Evolutionary conservation across 108 stramenopile genomes (phyloP).

Genomic region (Schizochytrium sp.): DNA sequence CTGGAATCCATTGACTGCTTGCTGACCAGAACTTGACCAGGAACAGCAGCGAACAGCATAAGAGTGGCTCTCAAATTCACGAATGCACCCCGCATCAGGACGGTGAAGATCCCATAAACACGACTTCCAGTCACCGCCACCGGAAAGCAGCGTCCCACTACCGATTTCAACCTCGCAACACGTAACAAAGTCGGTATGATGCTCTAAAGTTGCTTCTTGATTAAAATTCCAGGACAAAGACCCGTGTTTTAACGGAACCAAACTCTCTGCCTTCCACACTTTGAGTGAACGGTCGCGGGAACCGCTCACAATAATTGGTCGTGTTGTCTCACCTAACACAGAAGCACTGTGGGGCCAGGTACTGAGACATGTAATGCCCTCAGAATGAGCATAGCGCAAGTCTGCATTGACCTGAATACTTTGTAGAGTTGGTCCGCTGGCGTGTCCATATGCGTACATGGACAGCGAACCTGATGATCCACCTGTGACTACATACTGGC

Average conservation of each 20-base stretch:
- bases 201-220: slow-evolving; percentile 11
- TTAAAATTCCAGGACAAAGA: slow-evolving; percentile 2
- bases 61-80: slow-evolving; percentile 6
- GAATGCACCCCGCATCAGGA: slow-evolving; percentile 28
- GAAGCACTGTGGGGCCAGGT: slow-evolving; percentile 39
- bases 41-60: slow-evolving; percentile 51
- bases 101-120: slow-evolving; percentile 46
- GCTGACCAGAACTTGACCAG: slow-evolving; percentile 36
- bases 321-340: background rate
- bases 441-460: background rate
- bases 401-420: background rate
- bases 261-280: background rate
- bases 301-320: slow-evolving; percentile 32
- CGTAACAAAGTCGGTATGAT: slow-evolving; percentile 32
- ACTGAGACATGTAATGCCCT: background rate
- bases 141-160: slow-evolving; percentile 5
- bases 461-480: background rate
- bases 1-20: slow-evolving; percentile 10
- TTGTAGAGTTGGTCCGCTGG: background rate
- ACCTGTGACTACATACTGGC: background rate
- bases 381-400: background rate
- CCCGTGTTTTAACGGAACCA: background rate
- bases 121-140: slow-evolving; percentile 56
- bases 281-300: slow-evolving; percentile 6
- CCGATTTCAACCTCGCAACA: slow-evolving; percentile 35